A percentile compares a stretch with the other conserved stretches of the same genome.
Conservation (phyloP, 2,329 filamentous ascomycete genomes). For the Fusarium proliferatum region DNA sequence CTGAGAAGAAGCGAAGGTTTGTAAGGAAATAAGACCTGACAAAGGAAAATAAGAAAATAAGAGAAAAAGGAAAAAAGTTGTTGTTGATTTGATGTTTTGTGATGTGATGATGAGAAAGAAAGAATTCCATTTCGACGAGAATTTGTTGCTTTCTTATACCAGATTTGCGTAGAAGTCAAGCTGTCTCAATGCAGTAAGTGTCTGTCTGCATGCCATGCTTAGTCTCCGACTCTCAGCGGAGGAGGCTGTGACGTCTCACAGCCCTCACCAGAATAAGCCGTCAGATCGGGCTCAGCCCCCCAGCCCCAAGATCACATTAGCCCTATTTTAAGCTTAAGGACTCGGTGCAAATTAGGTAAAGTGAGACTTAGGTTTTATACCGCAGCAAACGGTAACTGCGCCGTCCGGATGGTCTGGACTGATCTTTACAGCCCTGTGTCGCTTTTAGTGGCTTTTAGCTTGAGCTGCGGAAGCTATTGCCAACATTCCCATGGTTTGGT, state of each 20-base stretch:
- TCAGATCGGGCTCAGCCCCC: conserved; percentile 26
- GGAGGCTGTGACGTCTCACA: conserved; percentile 28
- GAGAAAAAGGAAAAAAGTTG: background rate
- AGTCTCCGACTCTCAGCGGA: conserved; percentile 22
- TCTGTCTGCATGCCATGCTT: background rate
- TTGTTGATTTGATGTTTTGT: conserved; percentile 27
- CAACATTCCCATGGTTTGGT: background rate
- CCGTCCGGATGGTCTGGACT: background rate
- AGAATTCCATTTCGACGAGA: background rate
- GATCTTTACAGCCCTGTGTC: background rate
- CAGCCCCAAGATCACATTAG: conserved; percentile 19
- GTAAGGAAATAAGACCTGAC: conserved; percentile 34
- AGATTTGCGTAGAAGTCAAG: background rate
- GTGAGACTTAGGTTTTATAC: background rate
- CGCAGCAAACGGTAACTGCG: conserved; percentile 1
- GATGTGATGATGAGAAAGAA: conserved; percentile 32
- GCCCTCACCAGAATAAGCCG: conserved; percentile 16
- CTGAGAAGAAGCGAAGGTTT: conserved; percentile 33
- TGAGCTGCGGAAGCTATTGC: background rate
- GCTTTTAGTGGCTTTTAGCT: background rate
- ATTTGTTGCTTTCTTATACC: conserved; percentile 13
- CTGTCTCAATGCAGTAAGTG: background rate
- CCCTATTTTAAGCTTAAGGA: conserved; percentile 37
- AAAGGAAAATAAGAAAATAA: conserved; percentile 35
- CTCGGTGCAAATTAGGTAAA: conserved; percentile 1